Evolutionary conservation across 257 asterid genomes (phyloP).

Genomic region (Nicotiana tabacum): DNA sequence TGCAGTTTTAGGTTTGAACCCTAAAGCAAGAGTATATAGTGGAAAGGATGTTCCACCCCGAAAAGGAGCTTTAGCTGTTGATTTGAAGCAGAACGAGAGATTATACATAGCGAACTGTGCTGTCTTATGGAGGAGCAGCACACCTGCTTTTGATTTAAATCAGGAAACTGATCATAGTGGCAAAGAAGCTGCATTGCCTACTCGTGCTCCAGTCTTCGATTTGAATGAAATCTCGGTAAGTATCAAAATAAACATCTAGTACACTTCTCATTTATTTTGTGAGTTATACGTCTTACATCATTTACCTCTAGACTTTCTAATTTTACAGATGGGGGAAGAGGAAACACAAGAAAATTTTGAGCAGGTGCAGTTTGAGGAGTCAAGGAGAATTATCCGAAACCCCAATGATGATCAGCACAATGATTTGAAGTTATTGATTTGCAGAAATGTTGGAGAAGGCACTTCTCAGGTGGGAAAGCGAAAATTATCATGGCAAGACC

Average conservation of each 20-base stretch:
- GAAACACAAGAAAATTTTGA: slow-evolving; percentile 34
- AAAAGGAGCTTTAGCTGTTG: slow-evolving; percentile 8
- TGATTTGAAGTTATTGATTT: slow-evolving; percentile 54
- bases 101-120: slow-evolving; percentile 29
- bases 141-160: slow-evolving; percentile 52
- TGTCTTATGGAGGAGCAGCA: slow-evolving; percentile 6
- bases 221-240: slow-evolving; percentile 73
- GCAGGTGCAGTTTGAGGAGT: slow-evolving; percentile 39
- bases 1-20: slow-evolving; percentile 22
- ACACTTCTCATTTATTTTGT: not conserved
- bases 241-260: not conserved
- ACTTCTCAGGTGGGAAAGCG: slow-evolving; percentile 60
- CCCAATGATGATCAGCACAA: slow-evolving; percentile 53
- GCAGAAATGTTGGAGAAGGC: slow-evolving; percentile 73
- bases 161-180: slow-evolving; percentile 30
- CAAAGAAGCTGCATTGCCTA: slow-evolving; percentile 38
- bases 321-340: slow-evolving; percentile 62
- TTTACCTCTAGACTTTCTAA: not conserved
- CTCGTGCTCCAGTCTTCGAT: slow-evolving; percentile 70
- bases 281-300: not conserved
- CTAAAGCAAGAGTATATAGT: slow-evolving; percentile 28
- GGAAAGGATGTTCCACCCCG: slow-evolving; percentile 21
- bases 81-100: slow-evolving; percentile 36
- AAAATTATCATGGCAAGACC: slow-evolving; percentile 91
- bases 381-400: slow-evolving; percentile 33